These are phyloP conservation scores for Talaromyces wortmannii DNA, from an alignment of 495 filamentous ascomycete genomes.

Conservation along the genomic window DNA sequence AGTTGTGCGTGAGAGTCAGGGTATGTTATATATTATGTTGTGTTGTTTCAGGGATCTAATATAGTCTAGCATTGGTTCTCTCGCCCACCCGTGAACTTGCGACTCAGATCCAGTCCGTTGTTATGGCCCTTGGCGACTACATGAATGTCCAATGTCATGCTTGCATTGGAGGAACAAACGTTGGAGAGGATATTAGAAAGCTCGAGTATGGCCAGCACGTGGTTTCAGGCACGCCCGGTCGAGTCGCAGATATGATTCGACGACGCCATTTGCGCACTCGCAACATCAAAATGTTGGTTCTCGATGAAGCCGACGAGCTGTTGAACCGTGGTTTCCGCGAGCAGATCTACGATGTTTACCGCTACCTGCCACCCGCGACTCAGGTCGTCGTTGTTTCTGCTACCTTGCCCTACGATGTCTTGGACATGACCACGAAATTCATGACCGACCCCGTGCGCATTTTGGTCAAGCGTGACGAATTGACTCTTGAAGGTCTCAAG, in stretches of 20 bases:
- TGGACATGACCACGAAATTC: slow-evolving; percentile 99
- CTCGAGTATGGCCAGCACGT: slow-evolving; percentile 97
- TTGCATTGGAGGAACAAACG: slow-evolving; percentile 96
- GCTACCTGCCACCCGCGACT: slow-evolving; percentile 88
- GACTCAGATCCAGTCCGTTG: slow-evolving; percentile 95
- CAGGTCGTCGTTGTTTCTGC: slow-evolving; percentile 98
- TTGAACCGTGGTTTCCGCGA: slow-evolving; percentile 93
- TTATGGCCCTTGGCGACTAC: slow-evolving; percentile 96
- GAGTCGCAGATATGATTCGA: slow-evolving; percentile 98
- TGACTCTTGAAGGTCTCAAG: slow-evolving; percentile 97
- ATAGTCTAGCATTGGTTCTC: slow-evolving; percentile 72
- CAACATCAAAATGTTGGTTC: slow-evolving; percentile 97
- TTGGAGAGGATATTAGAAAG: slow-evolving; percentile 94
- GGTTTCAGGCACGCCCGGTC: slow-evolving; percentile 90
- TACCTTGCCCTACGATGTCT: slow-evolving; percentile 93
- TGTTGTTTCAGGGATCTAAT: slow-evolving; percentile 9
- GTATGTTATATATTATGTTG: slow-evolving; percentile 19
- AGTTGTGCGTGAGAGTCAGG: slow-evolving; percentile 76
- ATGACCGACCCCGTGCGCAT: slow-evolving; percentile 99
- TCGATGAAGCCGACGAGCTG: slow-evolving; percentile 94
- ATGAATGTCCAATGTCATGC: slow-evolving; percentile 99
- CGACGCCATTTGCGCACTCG: slow-evolving; percentile 89
- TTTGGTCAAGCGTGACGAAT: slow-evolving; percentile 98
- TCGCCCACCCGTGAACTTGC: slow-evolving; percentile 96
- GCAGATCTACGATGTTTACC: slow-evolving; percentile 99